Base-by-base conservation (phyloP, 192 early-diverging fungal genomes). In the Coemansia sp. region DNA sequence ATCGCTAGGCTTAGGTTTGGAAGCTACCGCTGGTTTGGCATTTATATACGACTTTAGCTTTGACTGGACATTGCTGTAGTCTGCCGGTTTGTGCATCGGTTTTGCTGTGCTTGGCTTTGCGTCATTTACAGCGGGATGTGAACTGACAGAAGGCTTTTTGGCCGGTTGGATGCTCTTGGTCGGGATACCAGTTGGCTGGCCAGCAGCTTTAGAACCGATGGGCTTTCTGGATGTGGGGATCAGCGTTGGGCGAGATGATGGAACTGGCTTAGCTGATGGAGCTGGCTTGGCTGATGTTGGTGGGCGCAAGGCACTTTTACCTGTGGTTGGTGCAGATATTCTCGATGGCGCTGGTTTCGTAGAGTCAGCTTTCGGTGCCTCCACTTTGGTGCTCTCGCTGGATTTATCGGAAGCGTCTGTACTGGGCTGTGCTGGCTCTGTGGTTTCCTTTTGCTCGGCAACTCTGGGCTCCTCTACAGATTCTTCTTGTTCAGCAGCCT, bases 1-100 rank as follows among this genome's bases (percentile, higher is more conserved):
- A 10, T 40, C 17, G 16, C 26, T 34, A 0, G 49, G 44, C 53
- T 65, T 65, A 34, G 65, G 66, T 32, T 56, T 57, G 20, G 43
- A 17, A 11, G 56, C 44, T 6, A 45, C 26, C 0, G 54, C 36
- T 6, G 62, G 62, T 40, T 69, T 69, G 17, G 72, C 26, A 30
- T 66, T 52, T 41, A 76, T 69, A 23, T 69, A 76, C 30, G 73
- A 45, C 55, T 69, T 76, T 41, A 76, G 3, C 62, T 76, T 76
- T 39, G 73, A 76, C 47, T 76, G 62, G 10, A 76, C 66, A 34
- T 56, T 58, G 23, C 59, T 62, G n/a, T 59, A 59, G 28, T 40
- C 51, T 32, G 52, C 42, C 0, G 59, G 38, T n/a, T 55, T 62
- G 34, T 30, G 28, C 12, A n/a, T 34, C 16, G 20, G 37, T 12